Conservation (phyloP, 495 filamentous ascomycete species). For the Delitschia confertaspora region DNA sequence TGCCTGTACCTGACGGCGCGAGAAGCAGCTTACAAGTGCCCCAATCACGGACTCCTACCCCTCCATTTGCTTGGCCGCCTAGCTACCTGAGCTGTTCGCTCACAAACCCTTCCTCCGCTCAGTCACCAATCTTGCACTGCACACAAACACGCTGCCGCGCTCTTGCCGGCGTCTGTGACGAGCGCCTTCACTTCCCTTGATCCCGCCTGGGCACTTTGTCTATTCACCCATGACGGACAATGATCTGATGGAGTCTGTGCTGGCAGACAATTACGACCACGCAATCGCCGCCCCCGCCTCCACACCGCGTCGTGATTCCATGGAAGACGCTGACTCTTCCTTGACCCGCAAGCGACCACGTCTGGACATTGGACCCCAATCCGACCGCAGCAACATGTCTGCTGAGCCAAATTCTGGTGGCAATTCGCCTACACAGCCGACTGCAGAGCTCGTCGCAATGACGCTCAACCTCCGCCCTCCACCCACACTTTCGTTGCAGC, state of each 20-base stretch:
- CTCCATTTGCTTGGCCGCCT: not conserved
- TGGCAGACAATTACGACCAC: slow-evolving; percentile 11
- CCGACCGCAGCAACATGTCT: slow-evolving; percentile 40
- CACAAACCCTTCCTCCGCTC: too few relatives aligned
- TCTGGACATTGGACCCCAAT: slow-evolving; percentile 50
- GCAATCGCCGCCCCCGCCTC: slow-evolving; percentile 25
- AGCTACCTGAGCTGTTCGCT: too few relatives aligned
- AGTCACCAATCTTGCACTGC: too few relatives aligned
- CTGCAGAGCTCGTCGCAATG: slow-evolving; percentile 38
- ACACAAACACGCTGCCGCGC: too few relatives aligned
- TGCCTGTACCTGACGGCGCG: slow-evolving; percentile 10
- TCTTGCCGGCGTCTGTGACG: not conserved
- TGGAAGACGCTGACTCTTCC: slow-evolving; percentile 49
- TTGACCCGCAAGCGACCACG: slow-evolving; percentile 54
- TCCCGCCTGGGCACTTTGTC: not conserved
- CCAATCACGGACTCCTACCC: too few relatives aligned
- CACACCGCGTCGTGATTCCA: slow-evolving; percentile 38
- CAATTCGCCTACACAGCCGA: slow-evolving; percentile 27
- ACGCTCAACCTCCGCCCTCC: slow-evolving; percentile 48
- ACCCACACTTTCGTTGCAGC: slow-evolving; percentile 32
- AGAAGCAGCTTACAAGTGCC: too few relatives aligned
- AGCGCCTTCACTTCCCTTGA: not conserved
- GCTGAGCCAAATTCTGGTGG: slow-evolving; percentile 21
- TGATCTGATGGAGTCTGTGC: slow-evolving; percentile 25
- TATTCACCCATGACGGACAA: slow-evolving; percentile 14